A percentile compares a stretch with the other conserved stretches of the same genome.
Evolutionary conservation across 306 rosid genomes (phyloP).

Genomic region (Trifolium subterraneum): DNA sequence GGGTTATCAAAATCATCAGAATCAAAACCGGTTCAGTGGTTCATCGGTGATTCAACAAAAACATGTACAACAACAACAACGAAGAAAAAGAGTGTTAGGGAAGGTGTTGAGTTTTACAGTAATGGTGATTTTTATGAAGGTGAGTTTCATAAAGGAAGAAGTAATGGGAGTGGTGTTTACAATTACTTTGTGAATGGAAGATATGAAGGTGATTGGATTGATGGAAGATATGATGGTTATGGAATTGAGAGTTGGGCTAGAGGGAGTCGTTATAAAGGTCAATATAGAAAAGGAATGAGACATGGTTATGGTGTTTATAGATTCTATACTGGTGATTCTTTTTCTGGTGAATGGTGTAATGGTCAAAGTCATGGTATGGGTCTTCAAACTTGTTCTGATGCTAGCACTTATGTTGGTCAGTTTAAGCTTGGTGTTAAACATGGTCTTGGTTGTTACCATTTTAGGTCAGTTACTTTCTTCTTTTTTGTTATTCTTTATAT

Average conservation of each 20-base stretch:
- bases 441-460: constrained; percentile 93
- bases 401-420: constrained; percentile 82
- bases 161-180: constrained; percentile 96
- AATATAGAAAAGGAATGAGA: constrained; percentile 79
- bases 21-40: constrained; percentile 83
- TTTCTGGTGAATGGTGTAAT: constrained; percentile 88
- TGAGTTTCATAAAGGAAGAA: constrained; percentile 78
- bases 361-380: constrained; percentile 99
- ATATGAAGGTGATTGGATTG: constrained; percentile 97
- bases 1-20: constrained; percentile 47
- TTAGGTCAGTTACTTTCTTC: constrained; percentile 55
- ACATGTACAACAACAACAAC: not conserved
- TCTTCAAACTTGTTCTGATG: constrained; percentile 89
- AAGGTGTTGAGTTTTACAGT: constrained; percentile 95
- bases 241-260: constrained; percentile 97
- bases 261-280: constrained; percentile 86
- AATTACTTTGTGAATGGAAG: constrained; percentile 86
- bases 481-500: not conserved
- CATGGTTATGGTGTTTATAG: constrained; percentile 90
- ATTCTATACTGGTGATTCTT: constrained; percentile 89
- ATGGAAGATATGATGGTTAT: constrained; percentile 87
- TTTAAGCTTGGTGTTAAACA: constrained; percentile 92
- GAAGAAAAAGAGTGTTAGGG: constrained; percentile 52
- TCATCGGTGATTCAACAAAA: constrained; percentile 64
- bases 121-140: constrained; percentile 98